Evolutionary conservation across 768 basidiomycete genomes (phyloP).

Genomic region (Boletus edulis): DNA sequence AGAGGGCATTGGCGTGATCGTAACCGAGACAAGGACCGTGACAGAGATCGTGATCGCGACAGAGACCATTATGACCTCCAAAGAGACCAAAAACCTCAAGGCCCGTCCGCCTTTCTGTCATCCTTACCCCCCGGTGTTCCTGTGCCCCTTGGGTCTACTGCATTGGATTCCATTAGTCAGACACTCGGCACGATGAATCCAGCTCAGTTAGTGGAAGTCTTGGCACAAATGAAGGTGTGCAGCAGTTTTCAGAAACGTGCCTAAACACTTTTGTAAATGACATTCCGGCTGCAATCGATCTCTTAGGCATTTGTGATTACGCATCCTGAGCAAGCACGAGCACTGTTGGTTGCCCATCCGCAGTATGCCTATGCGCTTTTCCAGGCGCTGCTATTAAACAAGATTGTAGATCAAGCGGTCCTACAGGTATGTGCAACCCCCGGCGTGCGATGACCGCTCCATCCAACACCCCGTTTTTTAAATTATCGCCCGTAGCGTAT

Average conservation of each 20-base stretch:
- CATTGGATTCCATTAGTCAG: slow-evolving; percentile 82
- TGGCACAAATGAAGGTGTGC: slow-evolving; percentile 97
- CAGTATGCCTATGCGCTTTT: slow-evolving; percentile 96
- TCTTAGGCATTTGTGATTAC: slow-evolving; percentile 86
- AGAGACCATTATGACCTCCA: slow-evolving; percentile 32
- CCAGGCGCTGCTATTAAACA: slow-evolving; percentile 89
- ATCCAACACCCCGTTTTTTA: slow-evolving; percentile 1
- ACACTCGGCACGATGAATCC: slow-evolving; percentile 83
- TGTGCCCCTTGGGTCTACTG: slow-evolving; percentile 63
- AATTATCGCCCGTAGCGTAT: slow-evolving; percentile 39
- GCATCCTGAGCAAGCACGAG: slow-evolving; percentile 85
- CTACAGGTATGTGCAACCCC: slow-evolving; percentile 56
- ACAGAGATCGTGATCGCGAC: slow-evolving; percentile 52
- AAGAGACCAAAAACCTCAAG: slow-evolving; percentile 36
- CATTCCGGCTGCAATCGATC: slow-evolving; percentile 5
- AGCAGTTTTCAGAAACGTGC: slow-evolving; percentile 18
- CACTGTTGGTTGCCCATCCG: slow-evolving; percentile 77
- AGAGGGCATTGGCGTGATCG: slow-evolving; percentile 42
- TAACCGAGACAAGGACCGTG: slow-evolving; percentile 50
- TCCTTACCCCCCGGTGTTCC: slow-evolving; percentile 75
- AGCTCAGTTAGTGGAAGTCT: slow-evolving; percentile 83
- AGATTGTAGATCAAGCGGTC: slow-evolving; percentile 86
- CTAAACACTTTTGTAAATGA: slow-evolving; percentile 21
- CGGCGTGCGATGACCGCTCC: slow-evolving; percentile 8
- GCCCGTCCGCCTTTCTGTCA: slow-evolving; percentile 56